These are phyloP conservation scores for Asterophora lycoperdoides DNA, from an alignment of 768 basidiomycete species.

Conservation along the genomic window DNA sequence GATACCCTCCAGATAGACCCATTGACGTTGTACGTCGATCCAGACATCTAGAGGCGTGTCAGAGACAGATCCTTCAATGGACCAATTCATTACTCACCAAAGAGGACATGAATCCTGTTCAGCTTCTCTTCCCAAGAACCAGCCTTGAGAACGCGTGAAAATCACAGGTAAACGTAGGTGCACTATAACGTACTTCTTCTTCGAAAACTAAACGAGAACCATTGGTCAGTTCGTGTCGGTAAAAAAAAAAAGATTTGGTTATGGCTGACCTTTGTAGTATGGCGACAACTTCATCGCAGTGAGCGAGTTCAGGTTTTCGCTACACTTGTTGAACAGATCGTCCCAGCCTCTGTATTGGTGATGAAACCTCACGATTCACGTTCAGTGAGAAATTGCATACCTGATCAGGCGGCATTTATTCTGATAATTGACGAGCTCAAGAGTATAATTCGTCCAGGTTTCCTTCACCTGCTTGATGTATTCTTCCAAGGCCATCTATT, in stretches of 20 bases:
- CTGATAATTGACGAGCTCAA: conserved; percentile 97
- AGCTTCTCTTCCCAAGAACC: conserved; percentile 96
- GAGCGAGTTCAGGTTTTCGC: conserved; percentile 94
- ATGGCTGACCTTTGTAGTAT: conserved; percentile 82
- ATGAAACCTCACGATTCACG: conserved; percentile 5
- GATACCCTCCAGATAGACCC: conserved; percentile 99
- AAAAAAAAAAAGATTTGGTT: background rate
- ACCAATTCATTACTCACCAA: conserved; percentile 48
- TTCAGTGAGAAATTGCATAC: conserved; percentile 32
- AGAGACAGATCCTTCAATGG: conserved; percentile 6
- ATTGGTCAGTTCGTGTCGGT: background rate
- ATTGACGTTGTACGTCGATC: conserved; percentile 99
- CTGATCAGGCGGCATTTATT: conserved; percentile 96
- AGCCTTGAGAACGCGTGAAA: conserved; percentile 41
- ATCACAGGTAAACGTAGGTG: background rate
- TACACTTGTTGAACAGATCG: conserved; percentile 93
- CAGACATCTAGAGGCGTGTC: conserved; percentile 67
- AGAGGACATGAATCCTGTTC: conserved; percentile 93
- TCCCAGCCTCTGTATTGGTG: conserved; percentile 77
- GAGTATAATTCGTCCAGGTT: conserved; percentile 91
- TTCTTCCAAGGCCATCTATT: conserved; percentile 90
- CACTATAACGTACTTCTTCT: conserved; percentile 58
- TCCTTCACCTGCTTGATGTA: conserved; percentile 97
- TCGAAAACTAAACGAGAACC: conserved; percentile 61
- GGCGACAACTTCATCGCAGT: conserved; percentile 97